These are phyloP conservation scores for Magnusiomyces tetraspermus DNA, from an alignment of 1,139 yeast genomes.

Conservation along the genomic window DNA sequence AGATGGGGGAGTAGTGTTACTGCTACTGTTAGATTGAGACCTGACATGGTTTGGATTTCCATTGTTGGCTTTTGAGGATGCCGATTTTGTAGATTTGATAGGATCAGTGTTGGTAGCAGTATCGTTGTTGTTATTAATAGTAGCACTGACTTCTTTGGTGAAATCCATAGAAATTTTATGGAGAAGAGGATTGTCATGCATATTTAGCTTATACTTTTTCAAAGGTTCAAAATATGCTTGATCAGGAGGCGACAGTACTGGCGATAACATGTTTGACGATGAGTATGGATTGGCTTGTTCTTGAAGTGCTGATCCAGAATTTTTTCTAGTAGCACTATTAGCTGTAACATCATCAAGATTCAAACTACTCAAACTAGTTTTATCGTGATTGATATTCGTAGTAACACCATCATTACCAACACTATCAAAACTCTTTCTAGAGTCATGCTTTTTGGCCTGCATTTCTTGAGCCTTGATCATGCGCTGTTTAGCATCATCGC, in stretches of 20 bases:
- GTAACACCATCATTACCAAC: too few species aligned
- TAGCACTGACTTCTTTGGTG: background rate
- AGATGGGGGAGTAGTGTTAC: background rate
- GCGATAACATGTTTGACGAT: background rate
- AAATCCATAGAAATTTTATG: background rate
- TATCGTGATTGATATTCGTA: too few species aligned
- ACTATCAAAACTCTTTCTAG: too few species aligned
- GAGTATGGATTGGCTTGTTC: background rate
- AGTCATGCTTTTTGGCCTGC: background rate
- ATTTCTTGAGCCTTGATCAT: conserved; percentile 4
- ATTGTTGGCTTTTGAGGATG: too few species aligned
- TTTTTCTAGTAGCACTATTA: background rate
- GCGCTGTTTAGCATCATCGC: conserved; percentile 6
- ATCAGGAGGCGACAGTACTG: conserved; percentile 1
- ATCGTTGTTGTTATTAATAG: too few species aligned
- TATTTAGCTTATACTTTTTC: background rate
- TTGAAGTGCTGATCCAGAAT: background rate
- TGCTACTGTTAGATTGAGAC: background rate
- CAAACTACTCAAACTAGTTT: too few species aligned
- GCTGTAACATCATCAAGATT: too few species aligned
- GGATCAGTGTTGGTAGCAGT: too few species aligned
- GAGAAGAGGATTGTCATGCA: background rate
- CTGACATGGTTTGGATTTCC: background rate
- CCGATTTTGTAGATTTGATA: too few species aligned
- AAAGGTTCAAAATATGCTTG: background rate